These are phyloP conservation scores for Nitzschia putrida DNA, from an alignment of 108 stramenopile genomes.

Conservation along the genomic window DNA sequence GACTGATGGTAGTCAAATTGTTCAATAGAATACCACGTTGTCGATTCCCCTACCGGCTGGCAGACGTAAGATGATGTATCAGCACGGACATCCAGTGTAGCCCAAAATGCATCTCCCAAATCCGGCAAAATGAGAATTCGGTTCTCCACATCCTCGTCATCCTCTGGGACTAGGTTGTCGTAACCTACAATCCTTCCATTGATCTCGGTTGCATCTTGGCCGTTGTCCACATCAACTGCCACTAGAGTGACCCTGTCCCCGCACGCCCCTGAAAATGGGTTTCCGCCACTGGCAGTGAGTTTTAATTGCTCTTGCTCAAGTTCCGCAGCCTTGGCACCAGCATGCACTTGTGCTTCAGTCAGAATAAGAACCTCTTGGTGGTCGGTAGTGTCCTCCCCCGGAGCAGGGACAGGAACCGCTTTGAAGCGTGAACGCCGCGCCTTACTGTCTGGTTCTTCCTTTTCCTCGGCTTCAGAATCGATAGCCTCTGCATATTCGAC, in stretches of 20 bases:
- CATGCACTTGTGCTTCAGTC: conserved; percentile 79
- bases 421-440: conserved; percentile 76
- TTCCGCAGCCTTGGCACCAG: conserved; percentile 74
- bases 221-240: conserved; percentile 35
- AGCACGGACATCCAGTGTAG: conserved; percentile 48
- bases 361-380: conserved; percentile 50
- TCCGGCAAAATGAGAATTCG: conserved; percentile 48
- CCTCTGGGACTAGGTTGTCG: conserved; percentile 37
- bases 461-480: conserved; percentile 39
- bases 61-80: conserved; percentile 40
- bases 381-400: conserved; percentile 17
- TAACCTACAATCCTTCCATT: conserved; percentile 41
- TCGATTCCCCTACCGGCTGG: conserved; percentile 12
- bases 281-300: conserved; percentile 13
- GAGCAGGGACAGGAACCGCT: conserved; percentile 41
- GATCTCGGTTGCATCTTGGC: conserved; percentile 31
- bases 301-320: conserved; percentile 29
- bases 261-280: conserved; percentile 41
- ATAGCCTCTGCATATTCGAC: conserved; percentile 56
- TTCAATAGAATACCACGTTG: conserved; percentile 52
- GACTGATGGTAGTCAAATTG: conserved; percentile 66
- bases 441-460: conserved; percentile 37
- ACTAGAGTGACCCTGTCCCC: conserved; percentile 37
- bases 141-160: conserved; percentile 25
- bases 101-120: conserved; percentile 55